These are phyloP conservation scores for Lumnitzera littorea DNA, from an alignment of 345 rosid species.

Conservation along the genomic window DNA sequence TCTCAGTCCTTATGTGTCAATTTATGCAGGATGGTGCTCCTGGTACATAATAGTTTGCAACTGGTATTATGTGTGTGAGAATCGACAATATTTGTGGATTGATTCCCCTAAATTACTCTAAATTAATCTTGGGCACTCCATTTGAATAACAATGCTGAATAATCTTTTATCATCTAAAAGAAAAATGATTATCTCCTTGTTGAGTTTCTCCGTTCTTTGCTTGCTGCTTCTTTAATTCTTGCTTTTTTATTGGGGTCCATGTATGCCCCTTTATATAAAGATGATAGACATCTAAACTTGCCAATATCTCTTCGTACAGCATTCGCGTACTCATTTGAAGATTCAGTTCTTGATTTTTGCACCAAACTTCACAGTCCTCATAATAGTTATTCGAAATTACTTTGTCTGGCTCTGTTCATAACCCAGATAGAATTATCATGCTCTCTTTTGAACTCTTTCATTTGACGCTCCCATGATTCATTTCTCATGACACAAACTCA, in stretches of 20 bases:
- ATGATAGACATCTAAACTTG: constrained; percentile 28
- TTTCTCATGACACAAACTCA: constrained; percentile 46
- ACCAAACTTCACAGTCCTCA: constrained; percentile 42
- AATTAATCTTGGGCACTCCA: constrained; percentile 9
- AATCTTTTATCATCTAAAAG: constrained; percentile 15
- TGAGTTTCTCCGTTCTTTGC: constrained; percentile 8
- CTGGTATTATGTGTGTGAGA: constrained; percentile 21
- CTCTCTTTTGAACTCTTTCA: constrained; percentile 32
- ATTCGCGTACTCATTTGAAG: constrained; percentile 28
- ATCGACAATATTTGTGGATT: constrained; percentile 23
- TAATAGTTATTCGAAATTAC: constrained; percentile 31
- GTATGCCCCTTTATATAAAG: constrained; percentile 12
- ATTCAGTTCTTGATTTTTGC: constrained; percentile 37
- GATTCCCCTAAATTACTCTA: constrained; percentile 15
- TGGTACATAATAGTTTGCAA: constrained; percentile 34
- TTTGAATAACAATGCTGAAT: constrained; percentile 3
- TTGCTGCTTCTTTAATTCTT: constrained; percentile 12
- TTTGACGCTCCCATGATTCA: constrained; percentile 41
- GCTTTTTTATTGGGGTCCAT: background rate
- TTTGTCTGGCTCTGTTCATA: constrained; percentile 35
- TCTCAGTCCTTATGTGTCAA: constrained; percentile 20
- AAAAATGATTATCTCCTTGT: constrained; percentile 11
- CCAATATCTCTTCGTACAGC: constrained; percentile 25
- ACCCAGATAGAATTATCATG: constrained; percentile 24
- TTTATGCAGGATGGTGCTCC: constrained; percentile 30